Evolutionary conservation across 169 alveolate species (phyloP), one percentile per base, ranked within the genome.

Genomic region (Plasmodium gonderi): DNA sequence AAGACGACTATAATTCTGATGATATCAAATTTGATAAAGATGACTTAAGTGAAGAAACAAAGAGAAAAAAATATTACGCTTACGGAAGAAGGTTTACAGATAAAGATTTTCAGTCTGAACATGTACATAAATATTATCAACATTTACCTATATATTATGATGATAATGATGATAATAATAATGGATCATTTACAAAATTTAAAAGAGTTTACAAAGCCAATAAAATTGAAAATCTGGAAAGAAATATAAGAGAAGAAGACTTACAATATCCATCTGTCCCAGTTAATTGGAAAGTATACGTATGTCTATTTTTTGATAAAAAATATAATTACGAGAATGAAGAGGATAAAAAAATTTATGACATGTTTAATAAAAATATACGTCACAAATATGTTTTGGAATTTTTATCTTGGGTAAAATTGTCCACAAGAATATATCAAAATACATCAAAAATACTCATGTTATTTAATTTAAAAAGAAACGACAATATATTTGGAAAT

Each of bases 211-310:
- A 83, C 44, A 80, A 72, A 68, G 42, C 83, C 14, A 83, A 83
- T 29, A 83, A 83, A 42, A 83, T 83, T 47, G 92, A 89, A 67
- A 89, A 90, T 40, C 72, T 92, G n/a, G 92, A 77, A 78, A 65
- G 96, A 33, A 91, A 91, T 44, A 79, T 93, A 68, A 68, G 96
- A 45, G 96, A 93, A 68, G 81, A 92, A 60, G 96, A 93, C 47
- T 33, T 93, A 69, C 65, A 89, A 12, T 78, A 87, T 42, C 96
- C 96, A 1, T 90, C 95, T 14, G 96, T 93, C 6, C 96, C 96
- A 12, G 79, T 89, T 12, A 90, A 90, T 1, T 93, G 96, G 96
- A 85, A 92, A 26, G 75, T 89, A 2, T 93, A 90, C 38, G 94
- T 92, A 7, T 65, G 91, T 64, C 75, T 93, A 31, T 79, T 82